These are phyloP conservation scores for Nigrospora oryzae DNA, from an alignment of 2,329 filamentous ascomycete species.

Conservation along the genomic window DNA sequence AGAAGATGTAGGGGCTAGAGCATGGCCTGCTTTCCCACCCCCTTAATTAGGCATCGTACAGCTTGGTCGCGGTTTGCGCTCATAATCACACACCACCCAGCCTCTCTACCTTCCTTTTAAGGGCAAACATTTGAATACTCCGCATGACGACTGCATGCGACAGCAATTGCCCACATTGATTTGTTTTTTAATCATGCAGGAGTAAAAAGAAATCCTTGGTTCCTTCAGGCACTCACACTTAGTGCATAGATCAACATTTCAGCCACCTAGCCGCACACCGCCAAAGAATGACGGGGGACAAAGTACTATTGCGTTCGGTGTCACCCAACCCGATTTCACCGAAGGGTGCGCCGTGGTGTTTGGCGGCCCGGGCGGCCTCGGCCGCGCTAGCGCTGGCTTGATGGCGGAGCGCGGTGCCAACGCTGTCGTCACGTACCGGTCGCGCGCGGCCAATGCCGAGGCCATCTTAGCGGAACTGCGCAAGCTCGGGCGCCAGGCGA, in stretches of 20 bases:
- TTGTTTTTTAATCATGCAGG: too few species aligned
- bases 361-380: slow-evolving; percentile 3
- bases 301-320: slow-evolving; percentile 3
- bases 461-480: background rate
- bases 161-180: too few species aligned
- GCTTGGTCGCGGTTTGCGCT: too few species aligned
- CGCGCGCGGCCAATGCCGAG: slow-evolving; percentile 2
- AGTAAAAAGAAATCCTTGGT: background rate
- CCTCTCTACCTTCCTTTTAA: too few species aligned
- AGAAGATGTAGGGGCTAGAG: too few species aligned
- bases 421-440: slow-evolving; percentile 3
- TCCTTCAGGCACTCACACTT: background rate
- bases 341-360: slow-evolving; percentile 5
- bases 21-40: too few species aligned
- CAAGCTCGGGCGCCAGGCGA: slow-evolving; percentile 3
- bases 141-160: too few species aligned
- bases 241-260: background rate
- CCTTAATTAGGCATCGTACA: too few species aligned
- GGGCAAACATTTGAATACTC: too few species aligned
- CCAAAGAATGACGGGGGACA: slow-evolving; percentile 40
- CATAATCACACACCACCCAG: too few species aligned
- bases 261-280: background rate
- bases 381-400: slow-evolving; percentile 3
- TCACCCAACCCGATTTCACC: slow-evolving; percentile 1
- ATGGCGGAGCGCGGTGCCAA: slow-evolving; percentile 3